Evolutionary conservation across 2,329 filamentous ascomycete genomes (phyloP).

Genomic region (Cordyceps farinosa): DNA sequence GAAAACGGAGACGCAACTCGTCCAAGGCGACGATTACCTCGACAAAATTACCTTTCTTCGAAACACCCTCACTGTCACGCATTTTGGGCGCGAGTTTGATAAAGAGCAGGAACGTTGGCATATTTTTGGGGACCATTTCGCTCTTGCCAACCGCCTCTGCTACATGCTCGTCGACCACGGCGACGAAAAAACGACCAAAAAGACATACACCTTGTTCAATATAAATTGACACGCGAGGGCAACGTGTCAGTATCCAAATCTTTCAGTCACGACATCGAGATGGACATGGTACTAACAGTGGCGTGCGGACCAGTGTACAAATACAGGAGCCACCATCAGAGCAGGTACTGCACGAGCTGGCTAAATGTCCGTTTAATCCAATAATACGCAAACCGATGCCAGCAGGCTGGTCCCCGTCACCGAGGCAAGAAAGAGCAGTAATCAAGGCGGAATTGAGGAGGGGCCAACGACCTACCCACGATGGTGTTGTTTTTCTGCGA

Average conservation of each 20-base stretch:
- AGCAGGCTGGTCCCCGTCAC: not conserved
- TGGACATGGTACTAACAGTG: not conserved
- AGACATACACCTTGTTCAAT: not conserved
- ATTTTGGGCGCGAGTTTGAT: not conserved
- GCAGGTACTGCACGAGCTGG: not conserved
- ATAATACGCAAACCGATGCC: not conserved
- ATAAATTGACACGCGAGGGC: not conserved
- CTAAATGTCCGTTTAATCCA: not conserved
- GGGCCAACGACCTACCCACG: not conserved
- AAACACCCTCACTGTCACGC: not conserved
- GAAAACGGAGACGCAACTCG: not conserved
- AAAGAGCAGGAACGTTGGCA: not conserved
- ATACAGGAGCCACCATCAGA: not conserved
- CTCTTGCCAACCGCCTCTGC: not conserved
- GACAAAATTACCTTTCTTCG: not conserved
- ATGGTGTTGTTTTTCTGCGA: not conserved
- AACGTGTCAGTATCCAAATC: not conserved
- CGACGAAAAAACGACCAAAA: not conserved
- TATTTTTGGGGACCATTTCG: not conserved
- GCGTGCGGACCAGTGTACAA: not conserved
- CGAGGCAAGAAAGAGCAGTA: not conserved
- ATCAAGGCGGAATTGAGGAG: not conserved
- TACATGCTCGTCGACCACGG: not conserved
- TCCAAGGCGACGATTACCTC: not conserved
- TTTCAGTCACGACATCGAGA: not conserved